These are phyloP conservation scores for Fusarium xylarioides DNA, from an alignment of 2,329 filamentous ascomycete species.

Conservation along the genomic window DNA sequence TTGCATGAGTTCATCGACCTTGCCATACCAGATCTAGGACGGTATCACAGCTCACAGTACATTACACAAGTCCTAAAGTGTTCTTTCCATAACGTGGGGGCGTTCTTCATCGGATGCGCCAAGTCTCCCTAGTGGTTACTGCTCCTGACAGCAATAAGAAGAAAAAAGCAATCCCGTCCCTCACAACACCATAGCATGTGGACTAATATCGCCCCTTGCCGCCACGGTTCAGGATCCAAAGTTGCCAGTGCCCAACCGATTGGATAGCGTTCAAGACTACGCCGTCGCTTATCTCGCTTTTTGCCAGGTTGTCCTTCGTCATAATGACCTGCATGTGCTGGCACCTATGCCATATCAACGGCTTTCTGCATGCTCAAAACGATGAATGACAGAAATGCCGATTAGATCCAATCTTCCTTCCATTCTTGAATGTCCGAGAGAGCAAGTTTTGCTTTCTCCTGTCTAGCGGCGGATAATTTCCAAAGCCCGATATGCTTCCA, in stretches of 20 bases:
- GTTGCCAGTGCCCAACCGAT: constrained; percentile 39
- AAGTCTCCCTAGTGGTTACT: constrained; percentile 28
- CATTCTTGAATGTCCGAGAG: neutral
- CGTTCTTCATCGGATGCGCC: constrained; percentile 31
- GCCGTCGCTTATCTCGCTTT: constrained; percentile 42
- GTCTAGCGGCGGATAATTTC: neutral
- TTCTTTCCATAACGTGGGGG: constrained; percentile 26
- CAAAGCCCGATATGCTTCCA: neutral
- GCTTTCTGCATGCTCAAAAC: constrained; percentile 23
- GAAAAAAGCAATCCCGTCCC: constrained; percentile 34
- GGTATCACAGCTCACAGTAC: constrained; percentile 6
- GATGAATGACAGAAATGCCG: neutral
- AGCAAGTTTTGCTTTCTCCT: neutral
- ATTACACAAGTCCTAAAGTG: constrained; percentile 11
- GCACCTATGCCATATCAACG: constrained; percentile 26
- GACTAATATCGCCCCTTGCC: constrained; percentile 33
- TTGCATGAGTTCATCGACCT: constrained; percentile 29
- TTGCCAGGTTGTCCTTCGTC: constrained; percentile 28
- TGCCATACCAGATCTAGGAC: constrained; percentile 28
- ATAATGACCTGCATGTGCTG: constrained; percentile 37
- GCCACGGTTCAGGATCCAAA: constrained; percentile 34
- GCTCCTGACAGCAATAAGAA: constrained; percentile 32
- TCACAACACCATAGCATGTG: constrained; percentile 24
- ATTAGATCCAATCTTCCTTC: neutral
- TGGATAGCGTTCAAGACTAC: constrained; percentile 34